Conservation (phyloP, 176 grass and related monocot species). For the Phoenix dactylifera region DNA sequence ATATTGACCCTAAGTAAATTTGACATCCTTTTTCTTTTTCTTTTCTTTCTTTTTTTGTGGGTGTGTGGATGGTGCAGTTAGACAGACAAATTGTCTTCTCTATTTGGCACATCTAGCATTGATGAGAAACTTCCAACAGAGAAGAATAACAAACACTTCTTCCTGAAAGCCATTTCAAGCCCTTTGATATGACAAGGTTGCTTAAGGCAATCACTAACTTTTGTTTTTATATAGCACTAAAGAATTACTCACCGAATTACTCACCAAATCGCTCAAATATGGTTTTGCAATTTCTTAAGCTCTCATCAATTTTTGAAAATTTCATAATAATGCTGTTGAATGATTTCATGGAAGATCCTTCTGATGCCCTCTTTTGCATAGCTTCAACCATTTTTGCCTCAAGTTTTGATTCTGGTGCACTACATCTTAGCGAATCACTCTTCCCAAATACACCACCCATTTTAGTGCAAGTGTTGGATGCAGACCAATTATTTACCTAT, state of each 20-base stretch:
- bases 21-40: no score
- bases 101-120: no score
- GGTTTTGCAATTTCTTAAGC: constrained; percentile 79
- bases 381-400: constrained; percentile 78
- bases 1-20: no score
- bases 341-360: constrained; percentile 58
- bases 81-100: no score
- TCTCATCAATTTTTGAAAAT: constrained; percentile 78
- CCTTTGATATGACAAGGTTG: no score
- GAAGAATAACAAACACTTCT: no score
- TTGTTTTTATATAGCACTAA: no score
- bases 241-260: constrained; percentile 38
- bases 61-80: no score
- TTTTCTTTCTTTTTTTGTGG: no score
- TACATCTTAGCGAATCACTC: constrained; percentile 17
- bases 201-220: no score
- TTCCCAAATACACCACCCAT: constrained; percentile 71
- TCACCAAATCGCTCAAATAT: constrained; percentile 87
- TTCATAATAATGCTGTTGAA: constrained; percentile 80
- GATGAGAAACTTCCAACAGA: no score
- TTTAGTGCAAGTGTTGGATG: constrained; percentile 4
- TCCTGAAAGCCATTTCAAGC: no score
- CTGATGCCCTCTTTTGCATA: constrained; percentile 51
- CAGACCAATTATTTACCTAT: constrained; percentile 3
- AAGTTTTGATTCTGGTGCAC: constrained; percentile 38